phyloP scores from a whole-genome alignment of 192 early-diverging fungal species.

The Mortierella hygrophila region DNA sequence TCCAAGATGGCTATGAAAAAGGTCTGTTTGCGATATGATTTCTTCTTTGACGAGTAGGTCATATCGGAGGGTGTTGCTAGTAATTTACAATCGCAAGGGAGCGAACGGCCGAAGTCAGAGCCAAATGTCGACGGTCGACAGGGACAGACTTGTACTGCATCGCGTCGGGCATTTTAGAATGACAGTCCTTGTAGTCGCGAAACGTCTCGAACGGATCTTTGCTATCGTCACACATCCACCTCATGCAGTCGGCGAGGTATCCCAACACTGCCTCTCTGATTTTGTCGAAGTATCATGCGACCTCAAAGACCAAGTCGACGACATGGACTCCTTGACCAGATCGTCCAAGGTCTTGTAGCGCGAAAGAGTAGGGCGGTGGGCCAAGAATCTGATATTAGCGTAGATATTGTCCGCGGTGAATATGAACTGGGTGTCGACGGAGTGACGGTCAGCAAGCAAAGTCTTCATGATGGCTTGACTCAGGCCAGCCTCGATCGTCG shows the following conservation, averaged over 20 bases:
- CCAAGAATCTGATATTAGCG: slow-evolving; percentile 9
- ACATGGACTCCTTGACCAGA: neutral
- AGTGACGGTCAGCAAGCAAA: slow-evolving; percentile 7
- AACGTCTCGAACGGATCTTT: slow-evolving; percentile 20
- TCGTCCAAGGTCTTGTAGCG: slow-evolving; percentile 3
- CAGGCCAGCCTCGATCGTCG: neutral
- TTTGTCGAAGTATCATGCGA: neutral
- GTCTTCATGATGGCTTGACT: neutral
- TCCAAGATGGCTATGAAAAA: too few species aligned
- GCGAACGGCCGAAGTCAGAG: neutral
- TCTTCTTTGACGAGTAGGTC: too few species aligned
- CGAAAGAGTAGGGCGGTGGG: slow-evolving; percentile 10
- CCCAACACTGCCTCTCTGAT: neutral
- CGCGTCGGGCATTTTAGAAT: neutral
- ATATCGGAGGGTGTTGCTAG: too few species aligned
- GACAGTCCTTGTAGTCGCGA: neutral
- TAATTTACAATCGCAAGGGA: neutral
- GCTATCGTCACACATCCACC: neutral
- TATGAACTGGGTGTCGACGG: slow-evolving; percentile 18
- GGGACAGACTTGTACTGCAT: neutral
- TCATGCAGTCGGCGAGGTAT: slow-evolving; percentile 3
- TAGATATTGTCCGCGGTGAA: slow-evolving; percentile 10
- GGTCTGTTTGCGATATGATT: too few species aligned
- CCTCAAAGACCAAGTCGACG: slow-evolving; percentile 3
- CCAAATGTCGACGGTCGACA: neutral